These are phyloP conservation scores for Trichosporon inkin DNA, from an alignment of 1,284 basidiomycete species.

Conservation along the genomic window DNA sequence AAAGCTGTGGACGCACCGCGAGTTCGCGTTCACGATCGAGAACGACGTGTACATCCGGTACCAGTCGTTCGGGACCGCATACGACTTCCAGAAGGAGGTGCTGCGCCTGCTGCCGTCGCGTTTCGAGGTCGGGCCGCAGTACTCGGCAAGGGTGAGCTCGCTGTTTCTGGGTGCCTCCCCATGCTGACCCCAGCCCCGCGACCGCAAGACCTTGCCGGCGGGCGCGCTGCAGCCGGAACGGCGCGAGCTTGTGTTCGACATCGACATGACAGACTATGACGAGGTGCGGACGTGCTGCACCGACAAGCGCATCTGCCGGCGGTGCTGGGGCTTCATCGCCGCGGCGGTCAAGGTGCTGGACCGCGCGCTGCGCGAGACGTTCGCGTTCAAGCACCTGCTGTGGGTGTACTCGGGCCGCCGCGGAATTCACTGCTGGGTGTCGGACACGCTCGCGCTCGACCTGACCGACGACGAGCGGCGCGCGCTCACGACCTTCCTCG, in stretches of 20 bases:
- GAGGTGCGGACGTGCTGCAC: slow-evolving; percentile 91
- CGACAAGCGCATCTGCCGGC: slow-evolving; percentile 82
- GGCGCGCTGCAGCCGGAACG: slow-evolving; percentile 70
- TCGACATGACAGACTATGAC: slow-evolving; percentile 99
- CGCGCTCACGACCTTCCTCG: slow-evolving; percentile 79
- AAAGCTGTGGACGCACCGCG: slow-evolving; percentile 81
- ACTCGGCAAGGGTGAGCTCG: slow-evolving; percentile 72
- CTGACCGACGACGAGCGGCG: slow-evolving; percentile 88
- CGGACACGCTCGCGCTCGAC: slow-evolving; percentile 78
- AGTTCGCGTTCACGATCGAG: slow-evolving; percentile 93
- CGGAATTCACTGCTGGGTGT: slow-evolving; percentile 98
- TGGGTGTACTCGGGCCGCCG: slow-evolving; percentile 99
- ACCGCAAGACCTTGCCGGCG: slow-evolving; percentile 78
- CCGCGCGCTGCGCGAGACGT: slow-evolving; percentile 67
- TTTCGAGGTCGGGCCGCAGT: slow-evolving; percentile 96
- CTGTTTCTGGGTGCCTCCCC: too few relatives aligned
- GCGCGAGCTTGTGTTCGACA: slow-evolving; percentile 97
- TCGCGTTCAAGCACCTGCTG: slow-evolving; percentile 71
- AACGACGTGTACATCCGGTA: slow-evolving; percentile 93
- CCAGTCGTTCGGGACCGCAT: slow-evolving; percentile 77
- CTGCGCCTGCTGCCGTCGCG: slow-evolving; percentile 76
- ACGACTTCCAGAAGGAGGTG: slow-evolving; percentile 90
- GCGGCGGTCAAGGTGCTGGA: slow-evolving; percentile 89
- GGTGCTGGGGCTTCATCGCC: slow-evolving; percentile 93
- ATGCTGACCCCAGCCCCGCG: slow-evolving; percentile 63